Evolutionary conservation across 108 stramenopile genomes (phyloP).

Genomic region (Stephanodiscus triporus): DNA sequence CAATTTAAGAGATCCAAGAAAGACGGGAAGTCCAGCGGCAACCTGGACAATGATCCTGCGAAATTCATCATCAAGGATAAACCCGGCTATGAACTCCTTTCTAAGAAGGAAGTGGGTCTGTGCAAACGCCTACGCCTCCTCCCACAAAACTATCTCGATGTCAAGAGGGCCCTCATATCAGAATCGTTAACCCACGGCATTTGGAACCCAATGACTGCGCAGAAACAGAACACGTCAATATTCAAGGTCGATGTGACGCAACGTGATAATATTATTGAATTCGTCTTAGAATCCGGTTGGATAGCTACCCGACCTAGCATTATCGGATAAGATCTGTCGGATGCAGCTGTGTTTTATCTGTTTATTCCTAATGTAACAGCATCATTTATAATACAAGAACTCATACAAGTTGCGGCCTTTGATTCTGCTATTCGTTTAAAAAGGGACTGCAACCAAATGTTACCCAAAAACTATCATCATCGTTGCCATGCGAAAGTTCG

Average conservation of each 20-base stretch:
- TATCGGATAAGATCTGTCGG: background rate
- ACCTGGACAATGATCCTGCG: background rate
- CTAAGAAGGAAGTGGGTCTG: constrained; percentile 67
- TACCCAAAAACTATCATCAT: constrained; percentile 1
- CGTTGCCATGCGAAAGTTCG: background rate
- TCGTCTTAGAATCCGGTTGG: constrained; percentile 83
- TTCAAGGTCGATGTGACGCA: constrained; percentile 78
- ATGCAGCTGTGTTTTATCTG: background rate
- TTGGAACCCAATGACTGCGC: constrained; percentile 47
- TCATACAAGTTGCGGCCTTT: background rate
- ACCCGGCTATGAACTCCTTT: constrained; percentile 68
- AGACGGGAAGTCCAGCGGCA: background rate
- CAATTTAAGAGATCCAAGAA: constrained; percentile 28
- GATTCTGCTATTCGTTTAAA: background rate
- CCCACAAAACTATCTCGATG: constrained; percentile 74
- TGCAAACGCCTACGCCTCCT: constrained; percentile 63
- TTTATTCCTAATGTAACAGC: background rate
- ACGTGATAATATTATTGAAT: constrained; percentile 75
- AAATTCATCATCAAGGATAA: constrained; percentile 39
- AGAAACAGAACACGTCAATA: constrained; percentile 37
- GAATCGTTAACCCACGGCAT: constrained; percentile 69
- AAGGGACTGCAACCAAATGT: constrained; percentile 4
- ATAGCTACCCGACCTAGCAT: constrained; percentile 55
- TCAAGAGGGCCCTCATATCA: constrained; percentile 80
- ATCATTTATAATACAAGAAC: background rate